phyloP scores from a whole-genome alignment of 768 basidiomycete genomes.

The Suillus lakei region DNA sequence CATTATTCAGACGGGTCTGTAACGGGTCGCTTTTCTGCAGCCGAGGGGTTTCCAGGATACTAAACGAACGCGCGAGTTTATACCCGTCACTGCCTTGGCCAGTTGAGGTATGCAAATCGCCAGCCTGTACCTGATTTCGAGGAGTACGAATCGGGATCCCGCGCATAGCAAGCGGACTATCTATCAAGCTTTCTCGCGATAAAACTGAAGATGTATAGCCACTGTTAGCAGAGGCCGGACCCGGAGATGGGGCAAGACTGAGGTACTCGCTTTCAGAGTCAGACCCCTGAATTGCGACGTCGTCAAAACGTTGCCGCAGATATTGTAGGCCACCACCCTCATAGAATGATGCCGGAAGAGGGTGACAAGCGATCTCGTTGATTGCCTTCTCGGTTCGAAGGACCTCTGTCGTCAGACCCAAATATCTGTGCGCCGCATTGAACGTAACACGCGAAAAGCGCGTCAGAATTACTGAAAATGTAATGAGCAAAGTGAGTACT shows the following conservation, averaged over 20 bases:
- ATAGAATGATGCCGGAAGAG: constrained; percentile 89
- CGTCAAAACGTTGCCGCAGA: constrained; percentile 89
- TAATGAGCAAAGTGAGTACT: constrained; percentile 17
- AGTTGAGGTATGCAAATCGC: constrained; percentile 71
- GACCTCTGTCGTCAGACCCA: constrained; percentile 93
- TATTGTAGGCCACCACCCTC: constrained; percentile 89
- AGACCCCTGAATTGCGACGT: constrained; percentile 46
- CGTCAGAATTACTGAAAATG: constrained; percentile 82
- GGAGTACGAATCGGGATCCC: constrained; percentile 39
- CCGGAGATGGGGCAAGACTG: constrained; percentile 27
- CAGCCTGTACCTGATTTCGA: constrained; percentile 71
- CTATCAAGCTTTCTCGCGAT: constrained; percentile 29
- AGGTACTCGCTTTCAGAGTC: constrained; percentile 67
- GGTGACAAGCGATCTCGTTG: constrained; percentile 96
- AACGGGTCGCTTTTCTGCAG: constrained; percentile 33
- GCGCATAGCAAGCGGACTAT: constrained; percentile 30
- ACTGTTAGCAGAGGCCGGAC: constrained; percentile 9
- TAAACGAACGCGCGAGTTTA: constrained; percentile 53
- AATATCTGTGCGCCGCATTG: constrained; percentile 94
- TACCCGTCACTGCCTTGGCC: constrained; percentile 51
- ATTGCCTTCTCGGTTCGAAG: constrained; percentile 96
- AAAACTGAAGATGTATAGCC: constrained; percentile 19
- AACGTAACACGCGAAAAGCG: constrained; percentile 97
- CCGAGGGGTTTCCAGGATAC: constrained; percentile 55
- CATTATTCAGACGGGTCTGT: constrained; percentile 41